Conservation (phyloP, 2,329 filamentous ascomycete genomes). For the Coleophoma cylindrospora region DNA sequence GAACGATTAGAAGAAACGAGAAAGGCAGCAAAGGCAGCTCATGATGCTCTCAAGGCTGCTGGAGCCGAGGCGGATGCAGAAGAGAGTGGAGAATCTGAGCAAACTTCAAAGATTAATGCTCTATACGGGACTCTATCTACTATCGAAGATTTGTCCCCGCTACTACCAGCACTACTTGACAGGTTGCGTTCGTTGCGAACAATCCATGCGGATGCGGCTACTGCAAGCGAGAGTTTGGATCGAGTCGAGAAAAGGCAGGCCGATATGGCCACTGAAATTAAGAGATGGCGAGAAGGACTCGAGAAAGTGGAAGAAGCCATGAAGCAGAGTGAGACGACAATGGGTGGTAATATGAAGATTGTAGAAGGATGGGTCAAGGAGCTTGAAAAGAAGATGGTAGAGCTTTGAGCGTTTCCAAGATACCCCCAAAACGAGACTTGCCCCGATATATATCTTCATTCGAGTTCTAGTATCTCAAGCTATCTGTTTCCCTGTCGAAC, state of each 20-base stretch:
- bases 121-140: slow-evolving; percentile 85
- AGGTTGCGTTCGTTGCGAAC: slow-evolving; percentile 76
- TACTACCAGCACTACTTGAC: slow-evolving; percentile 81
- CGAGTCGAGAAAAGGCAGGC: slow-evolving; percentile 74
- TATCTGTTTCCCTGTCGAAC: not conserved
- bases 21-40: slow-evolving; percentile 54
- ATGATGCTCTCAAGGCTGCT: slow-evolving; percentile 49
- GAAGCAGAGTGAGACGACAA: slow-evolving; percentile 60
- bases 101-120: slow-evolving; percentile 82
- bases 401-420: slow-evolving; percentile 25
- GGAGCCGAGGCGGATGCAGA: slow-evolving; percentile 30
- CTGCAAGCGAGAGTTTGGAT: slow-evolving; percentile 71
- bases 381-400: slow-evolving; percentile 71
- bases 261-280: slow-evolving; percentile 79
- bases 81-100: slow-evolving; percentile 57
- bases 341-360: slow-evolving; percentile 76
- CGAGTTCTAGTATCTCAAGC: no score
- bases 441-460: no score
- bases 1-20: slow-evolving; percentile 64
- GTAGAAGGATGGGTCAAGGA: slow-evolving; percentile 87
- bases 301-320: slow-evolving; percentile 75
- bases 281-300: slow-evolving; percentile 78
- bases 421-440: slow-evolving; percentile 14
- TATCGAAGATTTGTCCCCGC: slow-evolving; percentile 79
- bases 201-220: slow-evolving; percentile 82